Base-by-base conservation (phyloP, 805 yeast genomes). In the Starmerella sp. region DNA sequence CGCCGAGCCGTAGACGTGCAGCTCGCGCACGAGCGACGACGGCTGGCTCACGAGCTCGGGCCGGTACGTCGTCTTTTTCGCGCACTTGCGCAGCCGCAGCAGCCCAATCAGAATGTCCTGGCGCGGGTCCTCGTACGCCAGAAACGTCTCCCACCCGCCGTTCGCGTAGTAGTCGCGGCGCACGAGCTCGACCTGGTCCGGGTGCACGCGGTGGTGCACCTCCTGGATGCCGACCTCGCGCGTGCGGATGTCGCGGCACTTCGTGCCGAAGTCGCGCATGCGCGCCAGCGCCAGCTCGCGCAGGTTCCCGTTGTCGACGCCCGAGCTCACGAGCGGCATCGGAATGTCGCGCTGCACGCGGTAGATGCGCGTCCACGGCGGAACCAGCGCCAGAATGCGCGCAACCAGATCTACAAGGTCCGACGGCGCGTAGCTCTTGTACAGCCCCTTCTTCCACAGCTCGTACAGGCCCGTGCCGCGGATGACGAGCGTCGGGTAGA, bases 301-400 rank as follows among this genome's bases (percentile, higher is more conserved):
- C 66, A 93, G 76, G 66, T 93, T 93, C 64, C 98, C 98, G 69
- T 93, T 93, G 64, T 93, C 98, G 43, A 93, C 98, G 65, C 98
- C 98, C 1, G 96, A 85, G 0, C 96, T 86, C 44, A 93, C 98
- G 62, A 93, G 75, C 0, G 98, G 98, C 98, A 93, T 93, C 17
- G 98, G 98, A 55, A 93, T 93, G 76, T 93, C 98, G 75, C 98
- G 80, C 73, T 93, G 98, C 28, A 93, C 98, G 70, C 98, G 83
- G 70, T 93, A 93, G 63, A 93, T 93, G 72, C 98, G 82, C 3
- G 98, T 93, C 98, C 98, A 93, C 4, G 98, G 98, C 30, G 98
- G 98, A 6, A 93, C 97, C 56, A 93, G 75, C 0, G 97, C 96
- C 75, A 93, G 73, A 53, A 93, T 91, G 65, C 97, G 80, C 0